Percentiles rank a stretch among this genome's conserved stretches.
These are phyloP conservation scores for Boletus pseudopeckii DNA, from an alignment of 768 basidiomycete species.

Conservation along the genomic window DNA sequence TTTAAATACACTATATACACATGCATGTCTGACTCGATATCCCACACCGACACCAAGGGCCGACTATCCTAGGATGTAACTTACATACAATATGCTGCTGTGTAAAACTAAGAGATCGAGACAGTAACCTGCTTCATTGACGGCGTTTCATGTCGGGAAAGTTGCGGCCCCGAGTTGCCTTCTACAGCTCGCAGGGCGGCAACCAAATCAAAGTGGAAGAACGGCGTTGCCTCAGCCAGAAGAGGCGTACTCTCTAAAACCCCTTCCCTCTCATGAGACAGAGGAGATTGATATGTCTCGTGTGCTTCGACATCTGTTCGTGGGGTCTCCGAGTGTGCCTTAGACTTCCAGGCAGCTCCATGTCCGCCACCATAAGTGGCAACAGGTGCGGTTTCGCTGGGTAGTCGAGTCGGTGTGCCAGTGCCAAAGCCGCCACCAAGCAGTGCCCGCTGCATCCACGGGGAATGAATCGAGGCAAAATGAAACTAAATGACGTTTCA, in stretches of 20 bases:
- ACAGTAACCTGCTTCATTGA: constrained; percentile 8
- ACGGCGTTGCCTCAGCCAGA: constrained; percentile 59
- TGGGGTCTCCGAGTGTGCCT: background rate
- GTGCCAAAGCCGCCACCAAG: constrained; percentile 89
- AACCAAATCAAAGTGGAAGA: constrained; percentile 88
- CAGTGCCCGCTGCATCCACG: constrained; percentile 89
- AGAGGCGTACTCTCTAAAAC: constrained; percentile 30
- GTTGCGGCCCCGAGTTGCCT: constrained; percentile 22
- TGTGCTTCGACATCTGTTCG: constrained; percentile 34
- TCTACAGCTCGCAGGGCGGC: constrained; percentile 72
- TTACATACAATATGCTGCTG: background rate
- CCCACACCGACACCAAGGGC: background rate
- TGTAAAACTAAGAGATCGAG: background rate
- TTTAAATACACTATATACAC: background rate
- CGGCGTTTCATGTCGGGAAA: constrained; percentile 5
- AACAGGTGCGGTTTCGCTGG: constrained; percentile 71
- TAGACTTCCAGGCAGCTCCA: constrained; percentile 21
- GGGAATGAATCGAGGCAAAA: constrained; percentile 87
- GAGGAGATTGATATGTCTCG: constrained; percentile 19
- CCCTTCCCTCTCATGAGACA: background rate
- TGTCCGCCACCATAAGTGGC: constrained; percentile 58
- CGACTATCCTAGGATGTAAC: too few relatives aligned
- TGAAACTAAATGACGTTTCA: constrained; percentile 64
- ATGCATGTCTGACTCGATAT: background rate
- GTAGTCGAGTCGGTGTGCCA: constrained; percentile 43